Evolutionary conservation across 805 yeast species (phyloP), one percentile per base, ranked within the genome.

Genomic region (Starmerella stellata): DNA sequence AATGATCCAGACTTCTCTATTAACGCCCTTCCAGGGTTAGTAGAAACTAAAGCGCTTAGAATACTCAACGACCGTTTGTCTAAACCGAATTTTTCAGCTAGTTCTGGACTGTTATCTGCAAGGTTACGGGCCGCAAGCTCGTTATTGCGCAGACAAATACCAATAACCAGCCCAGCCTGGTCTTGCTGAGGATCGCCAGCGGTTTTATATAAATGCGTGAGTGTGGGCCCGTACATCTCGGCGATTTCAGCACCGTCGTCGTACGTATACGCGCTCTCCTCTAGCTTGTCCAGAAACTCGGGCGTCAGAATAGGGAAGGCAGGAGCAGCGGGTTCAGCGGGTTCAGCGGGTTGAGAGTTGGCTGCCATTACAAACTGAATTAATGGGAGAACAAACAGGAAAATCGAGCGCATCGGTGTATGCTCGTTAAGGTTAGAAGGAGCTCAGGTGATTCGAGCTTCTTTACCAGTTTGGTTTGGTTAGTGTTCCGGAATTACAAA

Each of bases 111-210:
- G 19, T n/a, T 19, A 8, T 20, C 20, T 9, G 38, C 24, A 3
- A 40, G 4, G 14, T 25, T 16, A 3, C 34, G 27, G 4, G 49
- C 49, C 0, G 83, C 82, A 2, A 67, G 69, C 2, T 72, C 73
- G 52, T 83, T 83, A 53, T 82, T 82, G 49, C 94, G 65, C 34
- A 82, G 55, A 4, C 85, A 57, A 4, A 80, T 65, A 0, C 78
- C 75, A 41, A 83, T 60, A 21, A 77, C 62, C 43, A 82, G 62
- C 13, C 72, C 67, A 1, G 73, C 55, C 33, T 68, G 49, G 41
- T 81, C 90, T 38, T 38, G 33, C 8, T 4, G 7, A 3, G 32
- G 24, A n/a, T 34, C 24, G n/a, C 21, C 32, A 5, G 33, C 3
- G 13, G 37, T 35, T 7, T 21, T 24, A 23, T 38, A 44, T 16